A percentile compares a stretch with the other conserved stretches of the same genome.
Conservation (phyloP, 2,329 filamentous ascomycete genomes). For the Cytospora piceae region DNA sequence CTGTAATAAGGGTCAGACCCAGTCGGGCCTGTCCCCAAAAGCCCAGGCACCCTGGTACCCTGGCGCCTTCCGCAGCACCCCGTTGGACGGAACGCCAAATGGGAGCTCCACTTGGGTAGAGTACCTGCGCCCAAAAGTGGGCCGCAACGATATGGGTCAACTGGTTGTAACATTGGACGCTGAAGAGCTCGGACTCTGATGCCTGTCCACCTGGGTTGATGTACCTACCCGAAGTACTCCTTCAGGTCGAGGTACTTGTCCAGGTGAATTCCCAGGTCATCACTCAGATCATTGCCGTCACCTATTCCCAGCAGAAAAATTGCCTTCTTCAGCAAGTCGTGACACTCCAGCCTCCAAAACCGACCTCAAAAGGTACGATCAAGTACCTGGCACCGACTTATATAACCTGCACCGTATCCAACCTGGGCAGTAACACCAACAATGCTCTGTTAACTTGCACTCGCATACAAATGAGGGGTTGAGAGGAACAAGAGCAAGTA, state of each 20-base stretch:
- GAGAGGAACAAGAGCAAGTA: background rate
- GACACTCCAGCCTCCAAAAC: background rate
- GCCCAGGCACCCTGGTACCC: slow-evolving; percentile 6
- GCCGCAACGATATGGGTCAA: slow-evolving; percentile 1
- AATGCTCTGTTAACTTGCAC: background rate
- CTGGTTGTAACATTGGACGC: background rate
- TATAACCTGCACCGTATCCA: background rate
- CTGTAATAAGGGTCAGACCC: slow-evolving; percentile 27
- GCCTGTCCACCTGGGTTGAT: background rate
- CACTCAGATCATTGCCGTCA: background rate
- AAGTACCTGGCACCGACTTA: background rate
- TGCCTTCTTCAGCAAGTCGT: background rate
- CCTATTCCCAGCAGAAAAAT: background rate
- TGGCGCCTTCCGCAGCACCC: background rate
- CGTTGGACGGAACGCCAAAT: background rate
- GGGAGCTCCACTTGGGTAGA: slow-evolving; percentile 4
- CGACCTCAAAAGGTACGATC: background rate
- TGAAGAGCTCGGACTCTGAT: slow-evolving; percentile 2
- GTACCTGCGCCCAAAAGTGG: slow-evolving; percentile 25
- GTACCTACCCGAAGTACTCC: background rate
- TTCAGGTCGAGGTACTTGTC: slow-evolving; percentile 1
- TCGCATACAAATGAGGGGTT: background rate
- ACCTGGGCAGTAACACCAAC: too few species aligned
- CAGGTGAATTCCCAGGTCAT: background rate
- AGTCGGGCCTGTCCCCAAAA: slow-evolving; percentile 8